Conservation (phyloP, 495 filamentous ascomycete species). For the Hypoxylon crocopeplum region DNA sequence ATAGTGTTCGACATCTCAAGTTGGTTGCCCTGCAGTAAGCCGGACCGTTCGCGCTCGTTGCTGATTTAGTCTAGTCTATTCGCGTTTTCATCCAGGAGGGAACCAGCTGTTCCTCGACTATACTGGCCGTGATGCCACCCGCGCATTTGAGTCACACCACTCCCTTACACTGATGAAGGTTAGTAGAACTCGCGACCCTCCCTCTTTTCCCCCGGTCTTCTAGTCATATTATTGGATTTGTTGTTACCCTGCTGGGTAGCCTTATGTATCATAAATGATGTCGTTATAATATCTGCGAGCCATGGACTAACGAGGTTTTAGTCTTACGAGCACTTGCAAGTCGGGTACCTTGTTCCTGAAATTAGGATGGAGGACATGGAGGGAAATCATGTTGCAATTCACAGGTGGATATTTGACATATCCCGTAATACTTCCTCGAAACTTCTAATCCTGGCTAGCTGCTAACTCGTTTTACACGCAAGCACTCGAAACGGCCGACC, state of each 20-base stretch:
- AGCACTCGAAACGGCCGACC: constrained; percentile 4
- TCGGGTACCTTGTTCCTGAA: constrained; percentile 18
- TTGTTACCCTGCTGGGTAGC: too few species aligned
- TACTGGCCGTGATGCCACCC: too few species aligned
- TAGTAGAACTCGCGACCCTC: neutral
- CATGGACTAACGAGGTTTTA: too few species aligned
- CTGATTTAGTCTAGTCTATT: constrained; percentile 12
- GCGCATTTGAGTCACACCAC: too few species aligned
- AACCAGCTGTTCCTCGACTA: neutral
- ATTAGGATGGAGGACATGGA: neutral
- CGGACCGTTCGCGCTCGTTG: too few species aligned
- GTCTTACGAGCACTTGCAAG: constrained; percentile 6
- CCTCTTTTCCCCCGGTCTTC: neutral
- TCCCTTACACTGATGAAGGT: constrained; percentile 12
- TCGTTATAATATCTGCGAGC: too few species aligned
- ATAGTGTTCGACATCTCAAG: constrained; percentile 15
- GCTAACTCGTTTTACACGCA: too few species aligned
- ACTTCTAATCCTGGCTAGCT: too few species aligned
- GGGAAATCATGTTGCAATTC: neutral
- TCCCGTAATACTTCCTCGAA: too few species aligned
- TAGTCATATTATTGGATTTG: too few species aligned
- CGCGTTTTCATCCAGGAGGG: constrained; percentile 16
- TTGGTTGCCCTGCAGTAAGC: too few species aligned
- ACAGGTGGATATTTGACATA: constrained; percentile 24
- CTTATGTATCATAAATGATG: too few species aligned